Evolutionary conservation across 2,329 filamentous ascomycete genomes (phyloP), one percentile per base, ranked within the genome.

Genomic region (Aspergillus calidoustus): DNA sequence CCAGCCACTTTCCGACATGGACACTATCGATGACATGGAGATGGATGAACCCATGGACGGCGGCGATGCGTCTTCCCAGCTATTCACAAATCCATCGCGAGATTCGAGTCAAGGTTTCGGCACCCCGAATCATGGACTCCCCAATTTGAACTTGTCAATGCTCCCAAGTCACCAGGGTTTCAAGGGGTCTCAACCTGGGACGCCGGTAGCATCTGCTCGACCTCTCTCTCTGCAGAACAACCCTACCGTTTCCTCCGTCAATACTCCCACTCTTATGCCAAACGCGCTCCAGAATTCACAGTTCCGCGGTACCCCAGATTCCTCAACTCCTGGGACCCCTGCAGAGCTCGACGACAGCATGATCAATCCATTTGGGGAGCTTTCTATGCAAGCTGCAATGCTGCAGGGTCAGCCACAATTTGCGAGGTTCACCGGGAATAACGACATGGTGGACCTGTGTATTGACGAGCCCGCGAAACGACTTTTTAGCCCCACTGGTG

Each of bases 381-480:
- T 89, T 77, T 84, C 83, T 60, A 82, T 87, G 75, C 85, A 85
- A 62, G 77, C 76, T 58, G 68, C 74, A 50, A 76, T 79, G 63
- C 79, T 81, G 56, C 77, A 79, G 52, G 77, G 74, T 52, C 73
- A 78, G 50, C 73, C 74, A 22, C 79, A 80, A 50, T 78, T 76
- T 56, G 66, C 72, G 54, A 74, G 74, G 31, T 83, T 80, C 54
- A 72, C 75, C 71, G 73, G 84, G 74, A 77, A 77, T 62, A 82
- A 80, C 64, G 80, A 82, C 57, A 83, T 83, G 81, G 71, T 90
- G 64, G 85, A 89, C 69, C 74, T 86, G 4, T 87, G 84, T 69
- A 98, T 98, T 72, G 93, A 97, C 68, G 93, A 98, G 74, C 95
- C 95, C 3, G 95, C 92, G 46, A 98, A 97, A 82, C 89, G 93